Evolutionary conservation across 192 early-diverging fungal genomes (phyloP).

Genomic region (Kappamyces sp.): DNA sequence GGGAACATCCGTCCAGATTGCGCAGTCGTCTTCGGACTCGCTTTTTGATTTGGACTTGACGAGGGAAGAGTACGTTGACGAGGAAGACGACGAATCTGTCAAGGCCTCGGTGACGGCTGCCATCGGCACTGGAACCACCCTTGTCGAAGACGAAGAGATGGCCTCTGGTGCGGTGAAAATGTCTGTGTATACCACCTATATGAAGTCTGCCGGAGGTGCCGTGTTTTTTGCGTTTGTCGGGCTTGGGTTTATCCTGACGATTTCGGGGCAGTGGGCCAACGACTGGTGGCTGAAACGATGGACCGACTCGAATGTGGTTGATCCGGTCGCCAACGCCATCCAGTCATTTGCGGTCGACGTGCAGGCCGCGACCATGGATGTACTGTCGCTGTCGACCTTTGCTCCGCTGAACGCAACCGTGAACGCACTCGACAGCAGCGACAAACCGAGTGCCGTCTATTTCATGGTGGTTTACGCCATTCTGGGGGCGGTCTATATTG

Average conservation of each 20-base stretch:
- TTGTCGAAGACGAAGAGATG: slow-evolving; percentile 36
- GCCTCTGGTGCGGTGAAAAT: slow-evolving; percentile 30
- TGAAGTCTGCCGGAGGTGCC: slow-evolving; percentile 33
- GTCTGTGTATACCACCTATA: slow-evolving; percentile 35
- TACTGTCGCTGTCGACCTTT: slow-evolving; percentile 4
- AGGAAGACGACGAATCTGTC: not conserved
- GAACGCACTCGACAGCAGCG: not conserved
- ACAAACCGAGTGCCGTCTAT: not conserved
- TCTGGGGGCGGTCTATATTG: slow-evolving; percentile 2
- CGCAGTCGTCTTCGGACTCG: too few relatives aligned
- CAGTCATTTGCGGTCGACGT: too few relatives aligned
- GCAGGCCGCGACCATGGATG: too few relatives aligned
- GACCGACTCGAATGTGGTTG: slow-evolving; percentile 20
- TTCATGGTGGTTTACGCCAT: slow-evolving; percentile 19
- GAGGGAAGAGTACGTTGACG: too few relatives aligned
- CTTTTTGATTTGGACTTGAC: too few relatives aligned
- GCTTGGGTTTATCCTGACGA: slow-evolving; percentile 13
- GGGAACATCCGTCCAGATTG: slow-evolving; percentile 28
- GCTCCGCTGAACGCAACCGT: not conserved
- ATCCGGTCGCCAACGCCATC: too few relatives aligned
- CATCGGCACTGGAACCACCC: slow-evolving; percentile 23
- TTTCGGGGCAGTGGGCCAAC: slow-evolving; percentile 12
- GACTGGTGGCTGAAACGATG: slow-evolving; percentile 41
- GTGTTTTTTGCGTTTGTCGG: slow-evolving; percentile 19
- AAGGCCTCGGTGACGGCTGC: slow-evolving; percentile 16